Percentiles rank a stretch among this genome's conserved stretches.
These are phyloP conservation scores for Geotrichum candidum DNA, from an alignment of 1,139 yeast species.

Conservation along the genomic window DNA sequence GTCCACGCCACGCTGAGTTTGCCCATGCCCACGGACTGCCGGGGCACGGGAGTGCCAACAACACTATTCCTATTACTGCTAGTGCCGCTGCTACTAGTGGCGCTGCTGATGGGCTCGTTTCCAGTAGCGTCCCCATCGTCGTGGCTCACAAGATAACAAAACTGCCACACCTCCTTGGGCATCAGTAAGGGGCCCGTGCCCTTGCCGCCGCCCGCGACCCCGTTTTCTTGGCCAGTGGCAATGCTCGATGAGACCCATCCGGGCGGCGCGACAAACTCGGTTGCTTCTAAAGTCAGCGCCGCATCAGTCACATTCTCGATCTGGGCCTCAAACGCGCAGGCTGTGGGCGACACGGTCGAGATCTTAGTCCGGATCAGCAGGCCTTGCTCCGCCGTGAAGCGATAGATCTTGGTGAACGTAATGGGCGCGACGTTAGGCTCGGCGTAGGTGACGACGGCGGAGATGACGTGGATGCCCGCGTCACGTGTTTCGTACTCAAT, in stretches of 20 bases:
- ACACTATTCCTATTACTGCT: neutral
- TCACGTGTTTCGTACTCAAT: constrained; percentile 29
- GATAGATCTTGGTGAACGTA: constrained; percentile 28
- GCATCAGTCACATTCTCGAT: constrained; percentile 33
- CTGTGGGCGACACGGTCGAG: constrained; percentile 19
- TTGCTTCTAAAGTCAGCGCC: constrained; percentile 31
- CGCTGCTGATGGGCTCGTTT: constrained; percentile 8
- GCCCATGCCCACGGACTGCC: constrained; percentile 23
- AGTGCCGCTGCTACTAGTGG: neutral
- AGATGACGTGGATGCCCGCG: constrained; percentile 31
- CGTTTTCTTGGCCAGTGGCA: neutral
- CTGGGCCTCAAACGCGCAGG: constrained; percentile 33
- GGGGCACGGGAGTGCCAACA: constrained; percentile 3
- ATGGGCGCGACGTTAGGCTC: constrained; percentile 8
- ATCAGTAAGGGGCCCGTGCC: constrained; percentile 21
- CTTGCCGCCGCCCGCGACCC: neutral
- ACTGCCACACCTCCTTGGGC: constrained; percentile 26
- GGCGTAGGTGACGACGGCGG: constrained; percentile 26
- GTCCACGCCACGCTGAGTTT: constrained; percentile 34
- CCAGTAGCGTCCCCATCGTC: constrained; percentile 8
- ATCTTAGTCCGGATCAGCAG: constrained; percentile 32
- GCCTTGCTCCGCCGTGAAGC: constrained; percentile 32
- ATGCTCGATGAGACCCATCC: constrained; percentile 28
- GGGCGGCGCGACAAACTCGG: constrained; percentile 28
- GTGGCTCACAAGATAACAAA: constrained; percentile 20